These are phyloP conservation scores for Lasiosphaeria ovina DNA, from an alignment of 495 filamentous ascomycete species.

Conservation along the genomic window DNA sequence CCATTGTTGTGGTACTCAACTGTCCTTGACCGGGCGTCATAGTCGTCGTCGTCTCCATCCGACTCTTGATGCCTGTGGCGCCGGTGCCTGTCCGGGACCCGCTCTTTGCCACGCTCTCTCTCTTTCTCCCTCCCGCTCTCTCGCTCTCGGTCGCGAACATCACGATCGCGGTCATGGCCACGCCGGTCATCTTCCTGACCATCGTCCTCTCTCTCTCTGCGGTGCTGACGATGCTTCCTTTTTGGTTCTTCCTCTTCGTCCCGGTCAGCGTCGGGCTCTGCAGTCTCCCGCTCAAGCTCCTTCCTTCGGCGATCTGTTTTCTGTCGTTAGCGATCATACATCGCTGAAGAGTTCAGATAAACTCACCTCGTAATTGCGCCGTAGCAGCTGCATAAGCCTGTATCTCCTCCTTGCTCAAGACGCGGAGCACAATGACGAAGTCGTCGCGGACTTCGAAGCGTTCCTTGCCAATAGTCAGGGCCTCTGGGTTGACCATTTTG, in stretches of 20 bases:
- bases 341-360: not conserved
- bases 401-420: conserved; percentile 78
- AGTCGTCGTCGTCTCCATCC: conserved; percentile 1
- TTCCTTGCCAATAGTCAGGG: conserved; percentile 72
- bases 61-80: conserved; percentile 18
- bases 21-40: not conserved
- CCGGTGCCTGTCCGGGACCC: conserved; percentile 5
- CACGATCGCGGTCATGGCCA: conserved; percentile 24
- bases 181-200: conserved; percentile 25
- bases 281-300: conserved; percentile 34
- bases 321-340: conserved; percentile 20
- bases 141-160: conserved; percentile 16
- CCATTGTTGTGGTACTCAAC: not conserved
- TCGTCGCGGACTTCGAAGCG: conserved; percentile 78
- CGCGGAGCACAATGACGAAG: conserved; percentile 80
- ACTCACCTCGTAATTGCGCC: conserved; percentile 70
- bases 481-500: conserved; percentile 77
- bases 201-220: conserved; percentile 35
- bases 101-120: conserved; percentile 1
- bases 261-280: conserved; percentile 18
- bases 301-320: conserved; percentile 36
- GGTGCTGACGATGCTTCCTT: conserved; percentile 27
- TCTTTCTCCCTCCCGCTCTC: conserved; percentile 8
- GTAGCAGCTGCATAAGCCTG: conserved; percentile 75
- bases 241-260: conserved; percentile 31